A percentile compares a stretch with the other conserved stretches of the same genome.
These are phyloP conservation scores for Zygotorulaspora florentina DNA, from an alignment of 805 yeast species.

Conservation along the genomic window DNA sequence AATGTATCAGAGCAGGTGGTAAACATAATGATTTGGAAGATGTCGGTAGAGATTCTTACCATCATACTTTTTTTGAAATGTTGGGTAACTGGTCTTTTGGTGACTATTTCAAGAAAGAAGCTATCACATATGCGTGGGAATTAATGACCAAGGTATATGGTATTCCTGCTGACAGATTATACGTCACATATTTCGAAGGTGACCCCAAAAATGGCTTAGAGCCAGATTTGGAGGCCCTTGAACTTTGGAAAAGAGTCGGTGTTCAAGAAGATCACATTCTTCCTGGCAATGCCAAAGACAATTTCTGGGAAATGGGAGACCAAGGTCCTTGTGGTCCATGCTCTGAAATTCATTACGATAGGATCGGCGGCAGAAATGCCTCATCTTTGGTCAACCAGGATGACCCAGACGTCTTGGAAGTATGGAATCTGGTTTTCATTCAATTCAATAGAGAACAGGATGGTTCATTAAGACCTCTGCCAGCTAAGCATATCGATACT, in stretches of 20 bases:
- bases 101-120: slow-evolving; percentile 95
- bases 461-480: slow-evolving; percentile 72
- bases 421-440: slow-evolving; percentile 97
- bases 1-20: slow-evolving; percentile 99
- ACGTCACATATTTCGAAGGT: slow-evolving; percentile 96
- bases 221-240: slow-evolving; percentile 91
- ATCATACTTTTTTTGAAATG: slow-evolving; percentile 99
- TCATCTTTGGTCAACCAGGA: slow-evolving; percentile 86
- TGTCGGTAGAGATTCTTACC: slow-evolving; percentile 96
- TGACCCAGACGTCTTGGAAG: slow-evolving; percentile 96
- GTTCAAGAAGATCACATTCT: slow-evolving; percentile 87
- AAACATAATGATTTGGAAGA: slow-evolving; percentile 97
- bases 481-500: slow-evolving; percentile 94
- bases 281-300: slow-evolving; percentile 86
- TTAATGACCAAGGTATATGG: slow-evolving; percentile 82
- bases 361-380: slow-evolving; percentile 98
- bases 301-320: slow-evolving; percentile 99
- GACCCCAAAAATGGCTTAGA: slow-evolving; percentile 75
- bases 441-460: slow-evolving; percentile 95
- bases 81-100: slow-evolving; percentile 99
- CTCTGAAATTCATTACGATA: slow-evolving; percentile 94
- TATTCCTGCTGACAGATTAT: slow-evolving; percentile 70
- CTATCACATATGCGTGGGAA: slow-evolving; percentile 86
- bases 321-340: slow-evolving; percentile 99
- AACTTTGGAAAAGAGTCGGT: slow-evolving; percentile 82